Evolutionary conservation across 371 early-diverging fungal genomes (phyloP).

Genomic region (Capniomyces stellatus): DNA sequence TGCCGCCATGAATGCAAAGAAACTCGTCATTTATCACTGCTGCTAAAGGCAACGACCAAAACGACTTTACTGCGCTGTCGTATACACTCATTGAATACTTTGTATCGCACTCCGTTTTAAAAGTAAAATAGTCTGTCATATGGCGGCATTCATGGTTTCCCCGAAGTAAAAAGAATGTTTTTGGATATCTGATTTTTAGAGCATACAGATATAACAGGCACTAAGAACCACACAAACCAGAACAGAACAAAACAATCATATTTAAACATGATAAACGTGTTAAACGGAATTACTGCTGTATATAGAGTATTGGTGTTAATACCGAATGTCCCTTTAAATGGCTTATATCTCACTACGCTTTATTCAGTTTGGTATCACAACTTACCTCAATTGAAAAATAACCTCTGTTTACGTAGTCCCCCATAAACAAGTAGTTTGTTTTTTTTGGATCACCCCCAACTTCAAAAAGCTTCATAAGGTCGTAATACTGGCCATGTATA

Average conservation of each 20-base stretch:
- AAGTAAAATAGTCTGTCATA: constrained; percentile 95
- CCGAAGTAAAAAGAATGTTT: constrained; percentile 76
- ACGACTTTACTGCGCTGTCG: constrained; percentile 79
- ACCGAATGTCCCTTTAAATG: background rate
- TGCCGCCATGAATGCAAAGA: constrained; percentile 96
- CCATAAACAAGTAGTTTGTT: constrained; percentile 80
- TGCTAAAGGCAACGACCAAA: constrained; percentile 86
- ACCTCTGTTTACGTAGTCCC: constrained; percentile 98
- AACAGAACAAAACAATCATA: constrained; percentile 8
- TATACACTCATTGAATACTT: constrained; percentile 89
- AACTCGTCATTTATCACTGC: constrained; percentile 93
- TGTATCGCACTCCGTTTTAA: constrained; percentile 84
- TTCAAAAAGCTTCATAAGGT: constrained; percentile 95
- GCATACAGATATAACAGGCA: constrained; percentile 79
- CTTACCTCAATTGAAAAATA: constrained; percentile 61
- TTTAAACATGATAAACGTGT: background rate
- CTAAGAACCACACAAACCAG: constrained; percentile 10
- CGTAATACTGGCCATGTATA: constrained; percentile 98
- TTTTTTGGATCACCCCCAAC: constrained; percentile 84
- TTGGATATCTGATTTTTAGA: constrained; percentile 85
- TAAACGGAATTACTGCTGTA: background rate
- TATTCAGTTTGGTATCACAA: constrained; percentile 2
- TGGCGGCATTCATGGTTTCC: constrained; percentile 98
- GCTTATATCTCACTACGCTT: background rate
- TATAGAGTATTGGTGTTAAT: constrained; percentile 3